phyloP scores from a whole-genome alignment of 768 basidiomycete species.

The Butyriboletus loyo region DNA sequence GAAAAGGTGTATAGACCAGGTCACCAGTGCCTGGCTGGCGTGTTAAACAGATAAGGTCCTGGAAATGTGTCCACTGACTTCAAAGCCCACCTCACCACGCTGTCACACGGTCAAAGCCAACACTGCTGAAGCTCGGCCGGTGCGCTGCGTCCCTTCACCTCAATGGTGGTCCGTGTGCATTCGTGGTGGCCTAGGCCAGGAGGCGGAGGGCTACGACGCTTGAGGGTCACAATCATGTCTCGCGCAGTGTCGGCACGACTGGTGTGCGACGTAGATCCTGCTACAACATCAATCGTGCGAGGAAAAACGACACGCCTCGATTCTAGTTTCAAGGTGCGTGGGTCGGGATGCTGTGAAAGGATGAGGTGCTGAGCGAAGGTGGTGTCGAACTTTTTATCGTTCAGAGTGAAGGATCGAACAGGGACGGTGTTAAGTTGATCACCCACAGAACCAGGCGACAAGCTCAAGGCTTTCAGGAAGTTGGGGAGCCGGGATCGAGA shows the following conservation, averaged over 20 bases:
- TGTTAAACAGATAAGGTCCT: not conserved
- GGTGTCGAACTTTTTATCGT: constrained; percentile 4
- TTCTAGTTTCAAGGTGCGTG: constrained; percentile 41
- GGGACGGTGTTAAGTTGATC: constrained; percentile 35
- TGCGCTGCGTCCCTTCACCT: constrained; percentile 56
- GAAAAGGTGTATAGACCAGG: not conserved
- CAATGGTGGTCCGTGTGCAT: constrained; percentile 32
- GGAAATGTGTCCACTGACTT: constrained; percentile 5
- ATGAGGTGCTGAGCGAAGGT: constrained; percentile 19
- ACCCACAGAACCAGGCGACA: constrained; percentile 16
- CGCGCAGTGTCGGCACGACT: constrained; percentile 56
- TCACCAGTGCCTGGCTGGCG: not conserved
- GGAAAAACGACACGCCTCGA: constrained; percentile 50
- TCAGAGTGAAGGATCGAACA: constrained; percentile 28
- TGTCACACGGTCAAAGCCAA: constrained; percentile 57
- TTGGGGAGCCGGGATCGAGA: constrained; percentile 32
- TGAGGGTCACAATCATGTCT: constrained; percentile 64
- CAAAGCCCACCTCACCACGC: constrained; percentile 58
- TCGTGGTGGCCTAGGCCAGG: constrained; percentile 5
- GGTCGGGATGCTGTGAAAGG: constrained; percentile 29
- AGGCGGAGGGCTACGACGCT: constrained; percentile 47
- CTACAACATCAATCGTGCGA: constrained; percentile 40
- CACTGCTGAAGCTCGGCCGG: constrained; percentile 51
- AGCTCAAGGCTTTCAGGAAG: constrained; percentile 25
- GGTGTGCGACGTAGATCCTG: constrained; percentile 46